Percentiles rank a stretch among this genome's conserved stretches.
phyloP scores from a whole-genome alignment of 805 yeast species.

The Metschnikowia similis region DNA sequence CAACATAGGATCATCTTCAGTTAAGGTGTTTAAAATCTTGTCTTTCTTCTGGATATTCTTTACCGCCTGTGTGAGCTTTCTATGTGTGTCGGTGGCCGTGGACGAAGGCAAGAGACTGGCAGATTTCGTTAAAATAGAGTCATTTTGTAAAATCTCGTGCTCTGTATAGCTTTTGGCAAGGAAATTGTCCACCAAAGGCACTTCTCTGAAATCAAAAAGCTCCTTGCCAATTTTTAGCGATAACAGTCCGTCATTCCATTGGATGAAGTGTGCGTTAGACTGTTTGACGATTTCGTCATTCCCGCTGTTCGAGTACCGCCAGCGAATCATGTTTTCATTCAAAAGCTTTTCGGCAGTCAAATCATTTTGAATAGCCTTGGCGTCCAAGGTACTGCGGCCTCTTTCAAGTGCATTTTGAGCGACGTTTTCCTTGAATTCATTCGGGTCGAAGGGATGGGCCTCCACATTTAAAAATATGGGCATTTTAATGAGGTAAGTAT shows the following conservation, averaged over 20 bases:
- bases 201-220: constrained; percentile 69
- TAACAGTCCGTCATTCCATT: constrained; percentile 91
- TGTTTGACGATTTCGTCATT: constrained; percentile 72
- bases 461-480: constrained; percentile 84
- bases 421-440: constrained; percentile 51
- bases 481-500: constrained; percentile 51
- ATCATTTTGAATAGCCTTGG: constrained; percentile 44
- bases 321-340: constrained; percentile 83
- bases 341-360: constrained; percentile 56
- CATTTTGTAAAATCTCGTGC: constrained; percentile 66
- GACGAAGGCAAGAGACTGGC: constrained; percentile 86
- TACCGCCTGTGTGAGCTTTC: constrained; percentile 69
- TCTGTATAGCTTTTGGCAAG: constrained; percentile 67
- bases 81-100: constrained; percentile 79
- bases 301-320: constrained; percentile 85
- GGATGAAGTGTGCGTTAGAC: constrained; percentile 82
- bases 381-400: constrained; percentile 25
- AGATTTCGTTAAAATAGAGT: constrained; percentile 58
- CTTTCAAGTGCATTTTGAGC: constrained; percentile 32
- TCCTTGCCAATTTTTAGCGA: constrained; percentile 87
- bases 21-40: constrained; percentile 49
- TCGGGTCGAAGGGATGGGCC: constrained; percentile 82
- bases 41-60: constrained; percentile 45
- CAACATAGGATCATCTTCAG: constrained; percentile 64
- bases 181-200: constrained; percentile 65